Percentiles rank a stretch among this genome's conserved stretches.
These are phyloP conservation scores for Talaromyces nanjingensis DNA, from an alignment of 495 filamentous ascomycete species.

Conservation along the genomic window DNA sequence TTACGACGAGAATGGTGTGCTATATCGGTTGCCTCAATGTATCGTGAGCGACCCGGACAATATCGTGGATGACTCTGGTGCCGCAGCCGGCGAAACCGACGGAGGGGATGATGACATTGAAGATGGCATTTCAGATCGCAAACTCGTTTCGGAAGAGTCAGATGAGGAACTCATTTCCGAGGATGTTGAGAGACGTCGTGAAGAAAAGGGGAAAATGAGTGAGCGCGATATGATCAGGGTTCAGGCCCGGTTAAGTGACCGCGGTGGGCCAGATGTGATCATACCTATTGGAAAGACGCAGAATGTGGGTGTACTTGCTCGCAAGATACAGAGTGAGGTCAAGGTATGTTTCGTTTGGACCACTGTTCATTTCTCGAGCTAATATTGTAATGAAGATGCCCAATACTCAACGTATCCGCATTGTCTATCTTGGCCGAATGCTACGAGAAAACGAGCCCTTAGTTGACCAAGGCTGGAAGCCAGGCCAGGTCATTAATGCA, in stretches of 20 bases:
- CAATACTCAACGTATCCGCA: conserved; percentile 48
- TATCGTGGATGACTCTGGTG: conserved; percentile 36
- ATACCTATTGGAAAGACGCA: conserved; percentile 55
- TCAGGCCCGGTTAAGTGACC: conserved; percentile 62
- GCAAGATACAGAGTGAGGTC: conserved; percentile 57
- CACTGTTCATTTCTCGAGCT: conserved; percentile 2
- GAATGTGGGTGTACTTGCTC: conserved; percentile 53
- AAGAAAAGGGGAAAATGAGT: conserved; percentile 56
- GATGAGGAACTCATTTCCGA: conserved; percentile 42
- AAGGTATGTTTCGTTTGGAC: conserved; percentile 40
- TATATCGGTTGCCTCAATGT: conserved; percentile 71
- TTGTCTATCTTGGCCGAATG: conserved; percentile 75
- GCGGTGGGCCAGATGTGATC: conserved; percentile 54
- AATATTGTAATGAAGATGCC: conserved; percentile 28
- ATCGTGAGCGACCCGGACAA: conserved; percentile 72
- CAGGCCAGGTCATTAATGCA: conserved; percentile 72
- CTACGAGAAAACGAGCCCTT: conserved; percentile 61
- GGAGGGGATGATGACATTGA: conserved; percentile 35
- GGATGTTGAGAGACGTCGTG: conserved; percentile 50
- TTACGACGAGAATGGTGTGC: conserved; percentile 70
- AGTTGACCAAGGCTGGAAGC: conserved; percentile 64
- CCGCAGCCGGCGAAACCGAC: conserved; percentile 11
- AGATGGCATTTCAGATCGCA: conserved; percentile 42
- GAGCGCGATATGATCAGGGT: conserved; percentile 51
- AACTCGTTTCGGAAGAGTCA: conserved; percentile 35